phyloP scores from a whole-genome alignment of 2,329 filamentous ascomycete species.

The Myriosclerotinia duriaeana region DNA sequence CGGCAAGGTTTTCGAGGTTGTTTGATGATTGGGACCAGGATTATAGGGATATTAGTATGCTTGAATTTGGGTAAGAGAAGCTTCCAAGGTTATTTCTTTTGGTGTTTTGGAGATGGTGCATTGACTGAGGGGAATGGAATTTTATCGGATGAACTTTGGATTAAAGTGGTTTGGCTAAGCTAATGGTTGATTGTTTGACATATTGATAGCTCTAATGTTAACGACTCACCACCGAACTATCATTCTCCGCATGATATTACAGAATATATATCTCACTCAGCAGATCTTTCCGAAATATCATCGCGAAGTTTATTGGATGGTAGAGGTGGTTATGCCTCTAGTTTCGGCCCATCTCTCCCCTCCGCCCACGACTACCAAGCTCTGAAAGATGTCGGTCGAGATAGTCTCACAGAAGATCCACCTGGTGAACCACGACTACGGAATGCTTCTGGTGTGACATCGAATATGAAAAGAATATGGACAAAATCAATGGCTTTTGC shows the following conservation, averaged over 20 bases:
- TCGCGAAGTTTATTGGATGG: slow-evolving; percentile 3
- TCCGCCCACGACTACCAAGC: slow-evolving; percentile 11
- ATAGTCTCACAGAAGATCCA: neutral
- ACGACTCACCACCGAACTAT: slow-evolving; percentile 2
- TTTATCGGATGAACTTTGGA: neutral
- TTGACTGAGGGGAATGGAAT: neutral
- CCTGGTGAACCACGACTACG: neutral
- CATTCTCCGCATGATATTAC: neutral
- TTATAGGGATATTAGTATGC: slow-evolving; percentile 19
- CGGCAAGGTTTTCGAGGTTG: slow-evolving; percentile 22
- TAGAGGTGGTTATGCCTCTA: slow-evolving; percentile 5
- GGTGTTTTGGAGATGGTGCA: neutral
- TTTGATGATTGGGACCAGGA: slow-evolving; percentile 25
- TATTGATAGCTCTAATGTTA: neutral
- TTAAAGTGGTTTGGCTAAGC: neutral
- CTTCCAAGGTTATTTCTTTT: neutral
- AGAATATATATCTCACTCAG: slow-evolving; percentile 13
- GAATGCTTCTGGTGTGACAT: neutral
- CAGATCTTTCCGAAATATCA: slow-evolving; percentile 18
- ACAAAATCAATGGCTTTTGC: slow-evolving; percentile 4
- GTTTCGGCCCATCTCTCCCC: neutral
- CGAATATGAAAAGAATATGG: slow-evolving; percentile 20
- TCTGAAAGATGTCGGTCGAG: neutral
- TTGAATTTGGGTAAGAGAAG: slow-evolving; percentile 18
- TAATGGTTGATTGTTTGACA: neutral